A percentile compares a stretch with the other conserved stretches of the same genome.
Evolutionary conservation across 1,284 basidiomycete species (phyloP).

Genomic region (Leccinum subspadiceum): DNA sequence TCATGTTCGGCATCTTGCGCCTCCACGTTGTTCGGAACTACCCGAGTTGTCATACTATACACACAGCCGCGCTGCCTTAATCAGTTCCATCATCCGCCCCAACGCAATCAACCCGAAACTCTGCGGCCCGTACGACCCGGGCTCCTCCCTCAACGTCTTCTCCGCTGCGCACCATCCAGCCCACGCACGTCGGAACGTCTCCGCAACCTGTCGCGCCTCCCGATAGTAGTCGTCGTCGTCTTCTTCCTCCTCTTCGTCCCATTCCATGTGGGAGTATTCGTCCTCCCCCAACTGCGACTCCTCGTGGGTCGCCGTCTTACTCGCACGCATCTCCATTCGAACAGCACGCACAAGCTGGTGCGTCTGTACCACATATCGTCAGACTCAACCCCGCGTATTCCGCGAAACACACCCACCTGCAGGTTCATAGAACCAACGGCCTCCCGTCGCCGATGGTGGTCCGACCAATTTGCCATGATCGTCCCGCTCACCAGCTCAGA

Average conservation of each 20-base stretch:
- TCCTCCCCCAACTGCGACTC: conserved; percentile 27
- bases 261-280: conserved; percentile 9
- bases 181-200: conserved; percentile 36
- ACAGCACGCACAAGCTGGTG: conserved; percentile 37
- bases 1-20: conserved; percentile 13
- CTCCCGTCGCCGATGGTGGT: conserved; percentile 39
- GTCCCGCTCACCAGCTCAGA: conserved; percentile 45
- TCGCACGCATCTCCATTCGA: conserved; percentile 31
- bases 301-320: conserved; percentile 6
- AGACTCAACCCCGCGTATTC: background rate
- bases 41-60: conserved; percentile 6
- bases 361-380: conserved; percentile 27
- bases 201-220: conserved; percentile 25
- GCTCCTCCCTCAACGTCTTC: conserved; percentile 23
- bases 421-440: conserved; percentile 42
- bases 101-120: conserved; percentile 45
- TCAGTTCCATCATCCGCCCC: conserved; percentile 37
- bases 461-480: conserved; percentile 41
- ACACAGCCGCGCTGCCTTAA: conserved; percentile 27
- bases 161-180: conserved; percentile 40
- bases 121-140: conserved; percentile 36
- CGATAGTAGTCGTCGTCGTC: conserved; percentile 24
- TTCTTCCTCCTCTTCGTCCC: conserved; percentile 11
- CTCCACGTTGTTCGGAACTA: background rate
- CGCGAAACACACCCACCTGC: conserved; percentile 31